Evolutionary conservation across 2,329 filamentous ascomycete species (phyloP).

Genomic region (Penicillium glabrum): DNA sequence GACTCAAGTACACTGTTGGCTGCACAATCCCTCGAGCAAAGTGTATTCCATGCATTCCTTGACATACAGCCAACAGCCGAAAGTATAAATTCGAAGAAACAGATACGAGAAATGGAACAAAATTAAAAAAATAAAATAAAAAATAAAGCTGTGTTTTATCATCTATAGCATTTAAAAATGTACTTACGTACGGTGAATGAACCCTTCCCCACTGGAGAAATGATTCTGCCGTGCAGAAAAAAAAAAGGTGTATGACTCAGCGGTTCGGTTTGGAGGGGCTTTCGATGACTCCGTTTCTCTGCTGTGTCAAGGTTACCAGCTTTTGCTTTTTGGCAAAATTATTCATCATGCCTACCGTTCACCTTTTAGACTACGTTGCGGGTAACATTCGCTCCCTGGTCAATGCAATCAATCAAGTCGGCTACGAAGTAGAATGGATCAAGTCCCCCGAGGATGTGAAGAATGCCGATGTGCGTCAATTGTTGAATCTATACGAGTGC

Average conservation of each 20-base stretch:
- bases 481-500: not conserved
- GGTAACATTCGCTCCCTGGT: slow-evolving; percentile 94
- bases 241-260: slow-evolving; percentile 23
- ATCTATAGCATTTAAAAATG: not conserved
- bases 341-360: slow-evolving; percentile 47
- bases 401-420: slow-evolving; percentile 95
- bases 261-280: slow-evolving; percentile 4
- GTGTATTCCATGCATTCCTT: not conserved
- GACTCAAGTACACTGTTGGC: not conserved
- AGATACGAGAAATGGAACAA: not conserved
- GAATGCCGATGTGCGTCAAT: slow-evolving; percentile 70
- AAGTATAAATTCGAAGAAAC: not conserved
- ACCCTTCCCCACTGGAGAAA: not conserved
- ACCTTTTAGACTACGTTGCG: slow-evolving; percentile 79
- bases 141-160: not conserved
- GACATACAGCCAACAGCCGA: not conserved
- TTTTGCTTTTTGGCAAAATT: slow-evolving; percentile 1
- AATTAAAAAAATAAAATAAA: not conserved
- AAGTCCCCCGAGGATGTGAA: slow-evolving; percentile 78
- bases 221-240: slow-evolving; percentile 23
- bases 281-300: slow-evolving; percentile 11
- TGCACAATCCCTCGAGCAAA: not conserved
- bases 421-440: slow-evolving; percentile 92
- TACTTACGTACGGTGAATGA: not conserved
- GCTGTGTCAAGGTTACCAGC: not conserved